Evolutionary conservation across 23 red algal genomes (phyloP).

Genomic region (Chondrus crispus): DNA sequence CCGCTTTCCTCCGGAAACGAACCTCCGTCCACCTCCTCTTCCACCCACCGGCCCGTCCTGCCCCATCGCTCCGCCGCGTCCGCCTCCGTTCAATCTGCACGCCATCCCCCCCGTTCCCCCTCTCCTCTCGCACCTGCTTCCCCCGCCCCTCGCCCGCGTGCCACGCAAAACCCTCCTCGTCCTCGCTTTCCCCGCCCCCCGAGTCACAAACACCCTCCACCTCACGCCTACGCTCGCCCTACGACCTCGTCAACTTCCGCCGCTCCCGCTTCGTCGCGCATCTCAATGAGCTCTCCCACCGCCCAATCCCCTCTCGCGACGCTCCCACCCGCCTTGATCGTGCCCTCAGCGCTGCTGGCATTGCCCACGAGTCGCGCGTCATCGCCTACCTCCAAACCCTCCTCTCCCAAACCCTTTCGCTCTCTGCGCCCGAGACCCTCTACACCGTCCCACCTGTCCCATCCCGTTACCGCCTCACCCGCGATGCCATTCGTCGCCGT

Average conservation of each 20-base stretch:
- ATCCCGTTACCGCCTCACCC: slow-evolving; percentile 10
- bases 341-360: slow-evolving; percentile 35
- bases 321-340: slow-evolving; percentile 21
- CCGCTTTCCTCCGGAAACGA: neutral
- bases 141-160: neutral
- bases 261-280: slow-evolving; percentile 61
- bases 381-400: slow-evolving; percentile 18
- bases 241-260: slow-evolving; percentile 43
- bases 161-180: neutral
- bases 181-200: neutral
- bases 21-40: neutral
- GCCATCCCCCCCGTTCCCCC: neutral
- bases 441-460: too few species aligned
- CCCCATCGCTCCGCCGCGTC: neutral
- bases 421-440: too few species aligned
- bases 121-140: neutral
- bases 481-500: slow-evolving; percentile 6
- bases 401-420: neutral
- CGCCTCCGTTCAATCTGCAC: too few species aligned
- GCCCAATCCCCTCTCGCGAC: slow-evolving; percentile 1
- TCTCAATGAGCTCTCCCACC: slow-evolving; percentile 43
- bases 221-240: slow-evolving; percentile 19
- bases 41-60: neutral
- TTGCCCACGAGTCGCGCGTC: slow-evolving; percentile 49
- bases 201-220: neutral